phyloP scores from a whole-genome alignment of 1,139 yeast species.

The Debaryomyces robertsiae region DNA sequence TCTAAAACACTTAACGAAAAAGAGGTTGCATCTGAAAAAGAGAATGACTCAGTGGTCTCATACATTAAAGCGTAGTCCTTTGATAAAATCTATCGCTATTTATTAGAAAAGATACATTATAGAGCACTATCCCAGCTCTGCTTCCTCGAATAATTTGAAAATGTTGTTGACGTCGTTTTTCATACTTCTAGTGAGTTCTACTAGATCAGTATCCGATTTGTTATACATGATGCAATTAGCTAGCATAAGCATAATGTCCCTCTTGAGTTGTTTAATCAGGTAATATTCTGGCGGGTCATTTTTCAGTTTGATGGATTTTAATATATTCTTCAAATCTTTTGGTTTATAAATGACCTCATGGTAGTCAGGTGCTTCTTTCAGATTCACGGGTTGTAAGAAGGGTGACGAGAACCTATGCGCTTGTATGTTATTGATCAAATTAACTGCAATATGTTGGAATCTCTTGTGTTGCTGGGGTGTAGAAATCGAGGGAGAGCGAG shows the following conservation, averaged over 20 bases:
- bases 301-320: conserved; percentile 54
- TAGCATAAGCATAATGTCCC: conserved; percentile 75
- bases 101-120: not conserved
- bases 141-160: conserved; percentile 54
- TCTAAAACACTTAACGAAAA: not conserved
- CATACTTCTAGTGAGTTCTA: conserved; percentile 68
- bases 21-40: not conserved
- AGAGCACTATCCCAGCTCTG: conserved; percentile 21
- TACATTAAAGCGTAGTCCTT: not conserved
- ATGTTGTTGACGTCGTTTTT: conserved; percentile 54
- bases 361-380: conserved; percentile 70
- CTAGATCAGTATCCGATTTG: conserved; percentile 63
- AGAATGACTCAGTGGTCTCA: not conserved
- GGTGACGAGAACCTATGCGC: conserved; percentile 77
- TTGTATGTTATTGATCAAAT: conserved; percentile 62
- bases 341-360: conserved; percentile 64
- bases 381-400: conserved; percentile 68
- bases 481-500: conserved; percentile 32
- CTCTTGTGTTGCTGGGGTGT: conserved; percentile 41
- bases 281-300: conserved; percentile 47
- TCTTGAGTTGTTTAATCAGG: conserved; percentile 61
- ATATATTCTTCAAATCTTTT: conserved; percentile 65
- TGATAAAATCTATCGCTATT: not conserved
- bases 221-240: conserved; percentile 86
- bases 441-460: conserved; percentile 57